phyloP scores from a whole-genome alignment of 2,329 filamentous ascomycete species.

The Fusarium guadeloupense region DNA sequence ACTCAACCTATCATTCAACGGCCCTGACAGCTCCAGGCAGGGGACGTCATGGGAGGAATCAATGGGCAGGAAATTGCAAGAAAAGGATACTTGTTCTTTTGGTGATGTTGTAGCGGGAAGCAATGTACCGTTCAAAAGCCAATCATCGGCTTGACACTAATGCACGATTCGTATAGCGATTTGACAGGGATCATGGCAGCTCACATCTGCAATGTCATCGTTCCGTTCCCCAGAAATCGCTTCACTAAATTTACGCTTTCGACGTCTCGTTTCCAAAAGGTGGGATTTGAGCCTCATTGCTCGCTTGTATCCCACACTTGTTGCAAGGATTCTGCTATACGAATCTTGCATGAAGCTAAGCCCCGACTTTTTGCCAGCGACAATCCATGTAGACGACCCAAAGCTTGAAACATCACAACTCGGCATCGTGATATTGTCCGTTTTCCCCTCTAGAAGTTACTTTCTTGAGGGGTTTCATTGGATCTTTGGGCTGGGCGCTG shows the following conservation, averaged over 20 bases:
- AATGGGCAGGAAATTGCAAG: conserved; percentile 14
- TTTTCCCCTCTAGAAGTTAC: neutral
- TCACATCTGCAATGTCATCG: conserved; percentile 7
- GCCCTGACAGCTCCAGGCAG: conserved; percentile 11
- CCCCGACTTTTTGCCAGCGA: conserved; percentile 24
- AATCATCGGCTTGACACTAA: conserved; percentile 10
- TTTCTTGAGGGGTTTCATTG: neutral
- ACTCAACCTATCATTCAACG: conserved; percentile 29
- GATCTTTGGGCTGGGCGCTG: too few species aligned
- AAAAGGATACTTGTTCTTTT: conserved; percentile 1
- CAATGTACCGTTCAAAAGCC: too few species aligned
- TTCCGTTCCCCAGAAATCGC: conserved; percentile 21
- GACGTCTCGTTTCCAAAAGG: too few species aligned
- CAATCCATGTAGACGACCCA: neutral
- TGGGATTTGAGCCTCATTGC: conserved; percentile 33
- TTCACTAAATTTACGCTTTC: conserved; percentile 8
- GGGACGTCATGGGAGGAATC: neutral
- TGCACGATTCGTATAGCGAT: conserved; percentile 38
- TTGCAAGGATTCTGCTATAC: conserved; percentile 38
- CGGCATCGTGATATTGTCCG: conserved; percentile 21
- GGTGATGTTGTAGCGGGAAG: too few species aligned
- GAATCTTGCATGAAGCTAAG: conserved; percentile 43
- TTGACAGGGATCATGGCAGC: neutral
- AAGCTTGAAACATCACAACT: conserved; percentile 13
- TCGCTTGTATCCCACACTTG: conserved; percentile 13